A percentile compares a stretch with the other conserved stretches of the same genome.
phyloP scores from a whole-genome alignment of 495 filamentous ascomycete genomes.

The Tuber umbilicatum region DNA sequence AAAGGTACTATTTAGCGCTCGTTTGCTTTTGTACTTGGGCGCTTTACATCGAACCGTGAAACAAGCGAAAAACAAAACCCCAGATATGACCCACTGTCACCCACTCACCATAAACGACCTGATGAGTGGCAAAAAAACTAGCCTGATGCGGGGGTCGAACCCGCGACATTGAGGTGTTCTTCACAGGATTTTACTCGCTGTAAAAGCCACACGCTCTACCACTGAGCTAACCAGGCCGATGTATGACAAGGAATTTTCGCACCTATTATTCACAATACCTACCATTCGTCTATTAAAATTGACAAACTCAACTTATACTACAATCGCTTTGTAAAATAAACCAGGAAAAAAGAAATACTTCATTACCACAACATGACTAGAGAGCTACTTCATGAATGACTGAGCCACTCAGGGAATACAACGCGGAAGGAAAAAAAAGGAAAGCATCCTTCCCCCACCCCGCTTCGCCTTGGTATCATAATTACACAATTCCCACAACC shows the following conservation, averaged over 20 bases:
- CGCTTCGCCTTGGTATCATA: background rate
- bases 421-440: slow-evolving; percentile 19
- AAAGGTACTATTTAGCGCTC: too few species aligned
- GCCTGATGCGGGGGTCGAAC: slow-evolving; percentile 17
- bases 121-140: background rate
- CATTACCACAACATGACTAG: slow-evolving; percentile 19
- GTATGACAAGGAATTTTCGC: slow-evolving; percentile 1
- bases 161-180: slow-evolving; percentile 18
- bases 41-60: too few species aligned
- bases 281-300: background rate
- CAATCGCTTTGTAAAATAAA: slow-evolving; percentile 1
- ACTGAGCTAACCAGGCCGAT: slow-evolving; percentile 20
- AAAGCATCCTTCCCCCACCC: slow-evolving; percentile 8
- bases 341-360: slow-evolving; percentile 21
- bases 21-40: too few species aligned
- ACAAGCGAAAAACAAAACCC: background rate
- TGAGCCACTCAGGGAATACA: slow-evolving; percentile 15
- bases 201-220: slow-evolving; percentile 27
- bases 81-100: background rate
- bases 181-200: background rate
- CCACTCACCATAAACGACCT: background rate
- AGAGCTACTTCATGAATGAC: slow-evolving; percentile 14
- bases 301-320: background rate
- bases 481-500: slow-evolving; percentile 1
- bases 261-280: background rate